Conservation (phyloP, 129 eudicot genomes). For the Oenanthe sinensis region DNA sequence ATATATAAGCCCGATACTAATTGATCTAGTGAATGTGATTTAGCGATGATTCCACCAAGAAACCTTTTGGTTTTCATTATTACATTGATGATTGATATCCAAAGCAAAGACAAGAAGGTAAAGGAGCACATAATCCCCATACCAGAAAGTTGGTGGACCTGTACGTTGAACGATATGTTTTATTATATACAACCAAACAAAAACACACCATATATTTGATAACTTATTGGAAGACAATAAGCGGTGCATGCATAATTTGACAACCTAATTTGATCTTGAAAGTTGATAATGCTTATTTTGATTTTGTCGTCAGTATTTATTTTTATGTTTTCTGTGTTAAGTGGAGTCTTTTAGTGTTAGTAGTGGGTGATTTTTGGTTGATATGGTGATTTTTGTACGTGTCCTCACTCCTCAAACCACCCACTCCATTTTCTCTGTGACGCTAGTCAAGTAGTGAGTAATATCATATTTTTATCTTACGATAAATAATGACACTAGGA, state of each 20-base stretch:
- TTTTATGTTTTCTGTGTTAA: background rate
- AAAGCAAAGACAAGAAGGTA: background rate
- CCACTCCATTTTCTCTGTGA: background rate
- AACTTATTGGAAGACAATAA: background rate
- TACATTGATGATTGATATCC: background rate
- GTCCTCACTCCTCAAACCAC: background rate
- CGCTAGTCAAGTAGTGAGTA: too few species aligned
- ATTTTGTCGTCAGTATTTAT: background rate
- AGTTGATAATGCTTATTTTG: background rate
- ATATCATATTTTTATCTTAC: too few species aligned
- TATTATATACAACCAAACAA: background rate
- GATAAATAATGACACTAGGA: too few species aligned
- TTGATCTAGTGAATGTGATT: too few species aligned
- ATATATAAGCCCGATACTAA: too few species aligned
- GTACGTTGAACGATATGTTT: background rate
- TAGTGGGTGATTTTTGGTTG: background rate
- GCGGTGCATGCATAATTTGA: background rate
- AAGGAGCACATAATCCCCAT: constrained; percentile 6
- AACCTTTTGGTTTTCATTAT: background rate
- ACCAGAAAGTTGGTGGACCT: constrained; percentile 1
- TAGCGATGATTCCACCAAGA: background rate
- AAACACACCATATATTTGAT: background rate
- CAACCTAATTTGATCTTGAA: background rate
- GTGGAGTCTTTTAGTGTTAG: background rate
- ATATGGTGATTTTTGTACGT: background rate